Conservation (phyloP, 192 early-diverging fungal genomes). For the Kickxella alabastrina region DNA sequence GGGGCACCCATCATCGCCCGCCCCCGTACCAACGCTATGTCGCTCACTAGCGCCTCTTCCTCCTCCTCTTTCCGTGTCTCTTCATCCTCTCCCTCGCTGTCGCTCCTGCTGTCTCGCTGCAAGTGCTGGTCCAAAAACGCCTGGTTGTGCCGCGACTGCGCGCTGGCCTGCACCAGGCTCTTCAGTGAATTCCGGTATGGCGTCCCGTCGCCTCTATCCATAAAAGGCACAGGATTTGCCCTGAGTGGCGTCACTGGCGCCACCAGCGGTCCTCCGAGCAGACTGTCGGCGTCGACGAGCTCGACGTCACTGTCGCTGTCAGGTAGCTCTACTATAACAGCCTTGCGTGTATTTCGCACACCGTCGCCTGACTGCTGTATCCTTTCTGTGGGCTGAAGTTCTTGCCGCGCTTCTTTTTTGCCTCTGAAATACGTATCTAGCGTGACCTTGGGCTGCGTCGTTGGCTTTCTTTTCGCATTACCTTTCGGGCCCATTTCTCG, state of each 20-base stretch:
- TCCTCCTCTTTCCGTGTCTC: no score
- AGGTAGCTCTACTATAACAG: conserved; percentile 5
- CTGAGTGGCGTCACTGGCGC: background rate
- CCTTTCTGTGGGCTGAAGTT: no score
- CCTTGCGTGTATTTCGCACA: background rate
- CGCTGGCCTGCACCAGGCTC: conserved; percentile 24
- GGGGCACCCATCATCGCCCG: no score
- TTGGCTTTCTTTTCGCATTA: no score
- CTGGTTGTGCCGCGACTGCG: conserved; percentile 22
- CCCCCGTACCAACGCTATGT: no score
- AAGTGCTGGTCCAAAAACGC: conserved; percentile 28
- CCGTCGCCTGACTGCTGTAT: background rate
- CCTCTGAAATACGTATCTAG: no score
- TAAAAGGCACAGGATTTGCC: background rate
- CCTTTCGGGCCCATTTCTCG: no score
- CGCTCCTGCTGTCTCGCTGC: conserved; percentile 6
- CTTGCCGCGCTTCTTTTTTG: no score
- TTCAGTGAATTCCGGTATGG: conserved; percentile 35
- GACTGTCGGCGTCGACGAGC: conserved; percentile 26
- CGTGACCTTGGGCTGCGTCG: no score
- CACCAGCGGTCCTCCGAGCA: conserved; percentile 10
- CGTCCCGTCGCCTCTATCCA: background rate
- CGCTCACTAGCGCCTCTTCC: no score
- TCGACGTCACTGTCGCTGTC: conserved; percentile 25
- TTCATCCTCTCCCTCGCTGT: conserved; percentile 7